Evolutionary conservation across 1,284 basidiomycete genomes (phyloP), one percentile per base, ranked within the genome.

Genomic region (Termitomyces sp.): DNA sequence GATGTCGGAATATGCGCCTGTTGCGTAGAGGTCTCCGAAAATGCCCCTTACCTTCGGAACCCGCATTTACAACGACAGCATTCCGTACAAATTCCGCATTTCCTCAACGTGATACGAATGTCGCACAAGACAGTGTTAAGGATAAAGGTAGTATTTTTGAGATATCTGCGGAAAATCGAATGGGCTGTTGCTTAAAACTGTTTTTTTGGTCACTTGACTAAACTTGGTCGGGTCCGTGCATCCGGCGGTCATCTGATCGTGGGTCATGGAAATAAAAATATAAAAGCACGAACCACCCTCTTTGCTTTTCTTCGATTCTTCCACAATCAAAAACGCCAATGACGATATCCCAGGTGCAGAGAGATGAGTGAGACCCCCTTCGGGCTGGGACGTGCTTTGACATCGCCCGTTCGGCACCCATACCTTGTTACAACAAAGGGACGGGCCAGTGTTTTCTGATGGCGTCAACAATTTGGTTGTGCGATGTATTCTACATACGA

Each of bases 381-480:
- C 60, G 60, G 61, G 70, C 63, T 64, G 62, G 64, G 74, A 68
- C 68, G 67, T 40, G 70, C 72, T 68, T 68, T 77, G 75, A 76
- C 71, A 73, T 75, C 73, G 75, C 72, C 73, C 74, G 74, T 77
- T 75, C 74, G 75, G 75, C 75, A 74, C 70, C 68, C 60, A 66
- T 65, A 73, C 74, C 74, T 76, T 76, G 74, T 76, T 55, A 75
- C 69, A 62, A 24, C 58, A 74, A 71, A 76, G 75, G 75, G 73
- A 75, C 73, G 74, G 70, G 74, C 74, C 70, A 57, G 61, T 56
- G 62, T 54, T 63, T 65, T 75, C 75, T 71, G 75, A 77, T 61
- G 75, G 71, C 73, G 70, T 70, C 59, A 26, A 56, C 43, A 47
- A 53, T 55, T 49, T 60, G 58, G 54, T 62, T 63, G 58, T 62